Evolutionary conservation across 208 protist species (phyloP), one percentile per base, ranked within the genome.

Genomic region (Trypanosoma brucei): DNA sequence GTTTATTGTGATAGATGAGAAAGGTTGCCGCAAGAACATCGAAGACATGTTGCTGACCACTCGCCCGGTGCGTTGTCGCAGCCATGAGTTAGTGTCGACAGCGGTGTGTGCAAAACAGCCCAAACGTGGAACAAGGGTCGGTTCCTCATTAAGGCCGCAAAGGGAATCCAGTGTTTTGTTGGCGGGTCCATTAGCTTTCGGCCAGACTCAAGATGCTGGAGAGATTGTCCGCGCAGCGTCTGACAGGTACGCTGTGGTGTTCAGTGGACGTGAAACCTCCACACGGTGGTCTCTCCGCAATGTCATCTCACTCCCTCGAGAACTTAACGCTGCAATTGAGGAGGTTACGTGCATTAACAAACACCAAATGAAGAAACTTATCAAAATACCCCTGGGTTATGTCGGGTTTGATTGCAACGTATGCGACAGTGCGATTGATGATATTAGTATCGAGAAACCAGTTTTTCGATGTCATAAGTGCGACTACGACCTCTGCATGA

Each of bases 391-490:
- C 13, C 66, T 83, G 52, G 75, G 79, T 42, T 95, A 95, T 72
- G 83, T 85, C 53, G 88, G 85, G 39, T 95, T 95, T 68, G 88
- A 95, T 65, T 94, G 88, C 71, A 92, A 94, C 61, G 85, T 94
- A 6, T 94, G 88, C 61, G 85, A 92, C 58, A 61, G 79, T 33
- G 85, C 72, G 35, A 90, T 94, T 61, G 59, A 89, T 34, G 86
- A 70, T 11, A 87, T 94, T 37, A 86, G 76, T 22, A 65, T 50
- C 22, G 84, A 91, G 42, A 72, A 62, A 3, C 84, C 81, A 2
- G 84, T 80, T 3, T 94, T 90, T 59, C 83, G 88, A 30, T 94
- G 88, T 70, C 87, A 91, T 65, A 92, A 92, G 75, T 94, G 88
- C 64, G 88, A 94, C 70, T 94, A 92, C 71, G 88, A 94, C 62